A percentile compares a stretch with the other conserved stretches of the same genome.
phyloP scores from a whole-genome alignment of 345 rosid genomes.

The Reutealis trisperma region DNA sequence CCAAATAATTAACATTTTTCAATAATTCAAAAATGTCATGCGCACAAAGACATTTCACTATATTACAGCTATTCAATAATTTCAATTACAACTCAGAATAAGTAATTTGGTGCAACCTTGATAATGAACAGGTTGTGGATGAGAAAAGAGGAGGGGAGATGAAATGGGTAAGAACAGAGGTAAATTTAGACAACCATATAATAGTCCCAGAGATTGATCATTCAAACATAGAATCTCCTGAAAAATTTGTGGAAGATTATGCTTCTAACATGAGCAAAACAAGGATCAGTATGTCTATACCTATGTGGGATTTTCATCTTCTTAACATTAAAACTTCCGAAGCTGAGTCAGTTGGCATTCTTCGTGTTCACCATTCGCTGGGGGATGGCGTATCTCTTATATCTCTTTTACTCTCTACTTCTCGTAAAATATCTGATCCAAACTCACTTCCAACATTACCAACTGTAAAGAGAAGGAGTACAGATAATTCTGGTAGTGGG shows the following conservation, averaged over 20 bases:
- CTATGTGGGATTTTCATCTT: constrained; percentile 47
- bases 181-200: constrained; percentile 37
- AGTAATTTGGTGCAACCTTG: neutral
- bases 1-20: too few species aligned
- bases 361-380: constrained; percentile 56
- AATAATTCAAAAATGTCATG: too few species aligned
- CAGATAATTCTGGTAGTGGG: too few species aligned
- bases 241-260: constrained; percentile 39
- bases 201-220: constrained; percentile 29
- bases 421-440: constrained; percentile 30
- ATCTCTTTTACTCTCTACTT: constrained; percentile 52
- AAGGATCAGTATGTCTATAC: constrained; percentile 31
- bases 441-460: constrained; percentile 35
- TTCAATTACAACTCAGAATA: neutral
- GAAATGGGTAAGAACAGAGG: constrained; percentile 38
- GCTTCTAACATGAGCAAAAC: constrained; percentile 37
- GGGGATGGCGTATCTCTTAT: constrained; percentile 67
- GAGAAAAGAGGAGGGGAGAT: constrained; percentile 25
- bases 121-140: constrained; percentile 24
- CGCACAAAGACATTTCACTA: too few species aligned
- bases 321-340: constrained; percentile 34
- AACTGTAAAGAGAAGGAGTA: constrained; percentile 11
- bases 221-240: constrained; percentile 23
- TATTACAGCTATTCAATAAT: neutral
- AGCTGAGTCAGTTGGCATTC: constrained; percentile 36